A percentile compares a stretch with the other conserved stretches of the same genome.
phyloP scores from a whole-genome alignment of 768 basidiomycete species.

The Inosperma sp. region DNA sequence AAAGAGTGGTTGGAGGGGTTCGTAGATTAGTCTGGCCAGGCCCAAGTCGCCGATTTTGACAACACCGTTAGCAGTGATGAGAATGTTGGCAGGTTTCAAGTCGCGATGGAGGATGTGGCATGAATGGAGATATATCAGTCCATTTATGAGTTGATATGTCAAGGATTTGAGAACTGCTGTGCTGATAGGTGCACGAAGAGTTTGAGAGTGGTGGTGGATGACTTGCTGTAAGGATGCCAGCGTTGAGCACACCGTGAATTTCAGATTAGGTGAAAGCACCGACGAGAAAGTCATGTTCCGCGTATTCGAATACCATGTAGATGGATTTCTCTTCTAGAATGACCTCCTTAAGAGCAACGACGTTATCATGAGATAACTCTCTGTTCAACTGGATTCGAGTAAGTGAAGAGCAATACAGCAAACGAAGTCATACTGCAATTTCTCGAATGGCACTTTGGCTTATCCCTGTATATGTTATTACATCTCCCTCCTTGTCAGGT shows the following conservation, averaged over 20 bases:
- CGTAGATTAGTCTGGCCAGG: constrained; percentile 84
- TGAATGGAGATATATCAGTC: constrained; percentile 91
- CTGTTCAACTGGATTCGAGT: constrained; percentile 62
- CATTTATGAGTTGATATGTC: constrained; percentile 90
- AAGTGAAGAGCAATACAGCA: constrained; percentile 3
- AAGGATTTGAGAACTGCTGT: constrained; percentile 84
- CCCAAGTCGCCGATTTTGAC: constrained; percentile 99
- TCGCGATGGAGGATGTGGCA: constrained; percentile 95
- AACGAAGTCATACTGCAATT: constrained; percentile 67
- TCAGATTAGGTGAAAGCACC: constrained; percentile 24
- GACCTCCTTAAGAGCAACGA: constrained; percentile 89
- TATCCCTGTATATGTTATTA: constrained; percentile 92
- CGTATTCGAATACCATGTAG: constrained; percentile 99
- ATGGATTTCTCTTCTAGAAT: constrained; percentile 98
- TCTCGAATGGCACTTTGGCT: constrained; percentile 97
- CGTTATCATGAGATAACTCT: constrained; percentile 86
- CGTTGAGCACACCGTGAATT: not conserved
- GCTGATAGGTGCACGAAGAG: constrained; percentile 71
- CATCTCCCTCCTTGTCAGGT: constrained; percentile 98
- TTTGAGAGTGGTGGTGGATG: constrained; percentile 96
- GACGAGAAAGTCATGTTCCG: constrained; percentile 96
- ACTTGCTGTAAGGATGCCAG: constrained; percentile 65
- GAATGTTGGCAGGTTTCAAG: constrained; percentile 97
- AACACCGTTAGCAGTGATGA: constrained; percentile 81
- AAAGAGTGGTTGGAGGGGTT: constrained; percentile 88